Evolutionary conservation across 2,329 filamentous ascomycete species (phyloP), one percentile per base, ranked within the genome.

Genomic region (Ophiostoma quercus): DNA sequence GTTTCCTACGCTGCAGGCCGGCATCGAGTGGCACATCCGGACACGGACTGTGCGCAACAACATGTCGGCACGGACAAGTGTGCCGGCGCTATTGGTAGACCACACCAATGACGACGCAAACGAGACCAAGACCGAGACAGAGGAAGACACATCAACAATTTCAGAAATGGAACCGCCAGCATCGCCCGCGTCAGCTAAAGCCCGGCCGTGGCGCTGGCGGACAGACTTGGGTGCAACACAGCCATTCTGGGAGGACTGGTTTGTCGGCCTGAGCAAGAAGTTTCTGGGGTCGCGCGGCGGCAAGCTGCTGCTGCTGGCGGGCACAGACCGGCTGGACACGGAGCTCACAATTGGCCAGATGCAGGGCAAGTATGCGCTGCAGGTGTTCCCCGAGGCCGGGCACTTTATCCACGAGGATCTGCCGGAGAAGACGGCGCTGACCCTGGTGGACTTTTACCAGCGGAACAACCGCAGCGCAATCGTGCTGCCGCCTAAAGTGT

Each of bases 331-430:
- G 67, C 79, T 97, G 70, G 94, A 97, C 77, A 96, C 92, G 74
- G 94, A 96, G 76, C 80, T 97, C 76, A 97, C 92, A 79, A 97
- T 97, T 78, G 94, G 94, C 19, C 94, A 97, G 80, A 97, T 97
- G 94, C 94, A 97, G 83, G 94, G 94, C 5, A 98, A 98, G 84
- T 99, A 98, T 77, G 93, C 96, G 70, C 82, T 99, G 65, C 92
- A 97, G 75, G 94, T 99, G 7, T 91, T 98, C 75, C 94, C 95
- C 0, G 92, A 97, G 77, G 93, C 95, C 1, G 95, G 95, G 0
- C 95, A 99, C 78, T 99, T 99, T 76, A 88, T 99, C 70, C 95
- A 99, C 74, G 95, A 99, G 79, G 95, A 99, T 78, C 85, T 94
- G 67, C 94, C 95, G 0, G 91, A 93, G 76, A 96, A 94, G 82